Base-by-base conservation (phyloP, 768 basidiomycete species). In the Udeniomyces megalosporus region DNA sequence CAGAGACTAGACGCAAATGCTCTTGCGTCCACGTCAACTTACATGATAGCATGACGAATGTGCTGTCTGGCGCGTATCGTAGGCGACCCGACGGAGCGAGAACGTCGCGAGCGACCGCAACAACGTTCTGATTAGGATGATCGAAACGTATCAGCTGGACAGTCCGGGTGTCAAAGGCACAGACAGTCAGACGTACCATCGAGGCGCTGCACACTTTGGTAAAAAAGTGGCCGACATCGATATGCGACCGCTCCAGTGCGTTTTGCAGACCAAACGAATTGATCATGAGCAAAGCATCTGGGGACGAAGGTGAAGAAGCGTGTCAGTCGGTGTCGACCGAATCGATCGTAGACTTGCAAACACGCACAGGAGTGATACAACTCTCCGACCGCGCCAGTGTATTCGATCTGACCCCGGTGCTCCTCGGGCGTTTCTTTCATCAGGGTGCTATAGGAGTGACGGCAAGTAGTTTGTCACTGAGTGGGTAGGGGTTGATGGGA, bases 201-300 rank as follows among this genome's bases (percentile, higher is more conserved):
- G 73, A 72, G 15, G 72, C 68, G 42, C 71, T 69, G 49, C 69
- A 71, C 1, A 74, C 73, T 42, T 70, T 72, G 22, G 68, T 67
- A 28, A 72, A 67, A 66, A 72, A 74, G 66, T 68, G 71, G 6
- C 72, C 71, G n/a, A 73, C 67, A 62, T 74, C 73, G 46, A 64
- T 58, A 2, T 20, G 47, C 31, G 56, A 50, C 31, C 26, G 20
- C 73, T 93, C 92, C 60, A 96, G 75, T n/a, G 93, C 89, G 70
- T 93, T 87, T 73, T 99, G 92, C 47, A 99, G 79, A 12, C 93
- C 93, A 68, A 99, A 99, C 1, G 92, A 93, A 71, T 95, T 91
- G 62, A 96, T 76, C 42, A 95, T 87, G 56, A 99, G 80, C 5
- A 68, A 67, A 28, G 84, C 81, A 69, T 93, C 63, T 65, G 50